Percentiles rank a stretch among this genome's conserved stretches.
These are phyloP conservation scores for Thielaviopsis populi DNA, from an alignment of 2,329 filamentous ascomycete species.

Conservation along the genomic window DNA sequence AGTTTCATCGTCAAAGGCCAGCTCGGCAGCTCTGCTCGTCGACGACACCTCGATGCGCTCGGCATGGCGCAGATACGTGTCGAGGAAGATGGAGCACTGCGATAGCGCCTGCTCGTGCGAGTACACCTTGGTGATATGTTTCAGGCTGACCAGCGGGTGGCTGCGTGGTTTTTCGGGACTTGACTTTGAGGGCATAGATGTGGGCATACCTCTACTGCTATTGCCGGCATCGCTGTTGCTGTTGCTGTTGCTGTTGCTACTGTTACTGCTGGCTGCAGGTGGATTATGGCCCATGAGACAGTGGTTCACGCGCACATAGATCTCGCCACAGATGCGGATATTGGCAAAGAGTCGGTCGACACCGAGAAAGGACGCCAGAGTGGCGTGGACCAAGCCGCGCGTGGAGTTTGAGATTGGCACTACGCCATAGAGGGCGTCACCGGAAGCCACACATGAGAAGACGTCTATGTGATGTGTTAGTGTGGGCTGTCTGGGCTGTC, in stretches of 20 bases:
- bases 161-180: constrained; percentile 31
- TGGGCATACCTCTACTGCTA: constrained; percentile 27
- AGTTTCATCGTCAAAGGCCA: constrained; percentile 45
- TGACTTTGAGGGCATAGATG: constrained; percentile 35
- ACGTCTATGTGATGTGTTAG: constrained; percentile 40
- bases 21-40: constrained; percentile 71
- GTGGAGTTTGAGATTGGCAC: constrained; percentile 94
- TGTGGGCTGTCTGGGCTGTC: background rate
- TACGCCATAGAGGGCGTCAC: constrained; percentile 53
- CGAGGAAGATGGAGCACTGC: constrained; percentile 68
- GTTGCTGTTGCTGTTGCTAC: background rate
- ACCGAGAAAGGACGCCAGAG: constrained; percentile 78
- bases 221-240: no score
- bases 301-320: constrained; percentile 78
- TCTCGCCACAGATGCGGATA: constrained; percentile 65
- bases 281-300: constrained; percentile 52
- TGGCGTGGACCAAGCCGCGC: constrained; percentile 83
- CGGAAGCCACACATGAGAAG: constrained; percentile 61
- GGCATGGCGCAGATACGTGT: constrained; percentile 51
- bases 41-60: constrained; percentile 73
- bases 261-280: constrained; percentile 10
- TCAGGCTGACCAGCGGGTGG: constrained; percentile 36
- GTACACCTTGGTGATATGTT: constrained; percentile 60
- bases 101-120: constrained; percentile 93
- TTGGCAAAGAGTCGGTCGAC: constrained; percentile 46